phyloP scores from a whole-genome alignment of 805 yeast species.

The Suhomyces prunicola region DNA sequence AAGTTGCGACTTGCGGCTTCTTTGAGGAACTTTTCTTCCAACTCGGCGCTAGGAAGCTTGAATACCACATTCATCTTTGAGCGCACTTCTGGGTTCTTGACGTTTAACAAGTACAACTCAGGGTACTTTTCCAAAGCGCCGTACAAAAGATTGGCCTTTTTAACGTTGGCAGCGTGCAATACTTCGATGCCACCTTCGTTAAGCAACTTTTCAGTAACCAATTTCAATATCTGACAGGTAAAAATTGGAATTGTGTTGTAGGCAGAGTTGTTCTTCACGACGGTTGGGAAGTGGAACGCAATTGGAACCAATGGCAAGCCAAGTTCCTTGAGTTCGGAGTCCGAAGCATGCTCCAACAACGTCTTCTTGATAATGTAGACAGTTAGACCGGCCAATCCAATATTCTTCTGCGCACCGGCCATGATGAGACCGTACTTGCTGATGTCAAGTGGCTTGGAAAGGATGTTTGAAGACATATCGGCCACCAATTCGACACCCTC shows the following conservation, averaged over 20 bases:
- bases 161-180: constrained; percentile 55
- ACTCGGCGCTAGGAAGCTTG: constrained; percentile 60
- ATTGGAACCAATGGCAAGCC: constrained; percentile 83
- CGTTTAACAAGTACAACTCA: constrained; percentile 64
- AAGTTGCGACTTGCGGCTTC: constrained; percentile 60
- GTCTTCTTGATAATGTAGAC: constrained; percentile 85
- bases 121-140: constrained; percentile 62
- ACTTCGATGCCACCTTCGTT: constrained; percentile 66
- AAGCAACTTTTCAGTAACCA: constrained; percentile 66
- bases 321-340: constrained; percentile 54
- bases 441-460: constrained; percentile 78
- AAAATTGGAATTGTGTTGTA: constrained; percentile 96
- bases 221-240: constrained; percentile 79
- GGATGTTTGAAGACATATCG: constrained; percentile 91
- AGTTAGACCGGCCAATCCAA: constrained; percentile 94
- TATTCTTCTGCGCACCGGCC: constrained; percentile 99
- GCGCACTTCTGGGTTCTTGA: constrained; percentile 53
- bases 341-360: constrained; percentile 64
- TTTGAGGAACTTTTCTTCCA: constrained; percentile 67
- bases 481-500: constrained; percentile 77
- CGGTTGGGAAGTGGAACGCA: constrained; percentile 83
- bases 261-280: constrained; percentile 84
- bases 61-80: constrained; percentile 94
- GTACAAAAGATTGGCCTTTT: constrained; percentile 67
- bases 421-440: constrained; percentile 82